phyloP scores from a whole-genome alignment of 2,329 filamentous ascomycete genomes.

The Xylariaceae sp. region DNA sequence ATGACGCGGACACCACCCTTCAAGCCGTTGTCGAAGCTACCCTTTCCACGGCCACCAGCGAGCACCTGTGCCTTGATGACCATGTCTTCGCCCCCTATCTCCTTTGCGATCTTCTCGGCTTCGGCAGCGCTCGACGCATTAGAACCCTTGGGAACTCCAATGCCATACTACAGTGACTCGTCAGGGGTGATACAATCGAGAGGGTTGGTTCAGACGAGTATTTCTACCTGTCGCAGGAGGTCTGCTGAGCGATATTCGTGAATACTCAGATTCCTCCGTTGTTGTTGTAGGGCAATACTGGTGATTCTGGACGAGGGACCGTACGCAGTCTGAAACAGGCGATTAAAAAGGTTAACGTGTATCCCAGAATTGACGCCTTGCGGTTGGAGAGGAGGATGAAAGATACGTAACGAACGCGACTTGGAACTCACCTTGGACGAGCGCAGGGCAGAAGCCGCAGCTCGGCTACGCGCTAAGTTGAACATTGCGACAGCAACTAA shows the following conservation, averaged over 20 bases:
- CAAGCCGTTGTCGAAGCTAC: constrained; percentile 95
- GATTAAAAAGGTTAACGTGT: constrained; percentile 9
- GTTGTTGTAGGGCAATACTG: constrained; percentile 72
- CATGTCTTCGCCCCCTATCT: constrained; percentile 93
- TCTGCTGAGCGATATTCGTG: constrained; percentile 98
- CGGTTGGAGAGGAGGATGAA: not conserved
- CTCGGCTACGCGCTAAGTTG: constrained; percentile 82
- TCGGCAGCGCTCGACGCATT: constrained; percentile 84
- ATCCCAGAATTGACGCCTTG: not conserved
- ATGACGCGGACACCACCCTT: constrained; percentile 99
- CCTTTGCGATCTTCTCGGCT: constrained; percentile 89
- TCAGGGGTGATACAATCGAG: constrained; percentile 32
- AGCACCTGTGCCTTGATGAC: constrained; percentile 99
- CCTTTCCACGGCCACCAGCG: constrained; percentile 96
- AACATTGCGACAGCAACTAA: constrained; percentile 68
- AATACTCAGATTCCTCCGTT: constrained; percentile 89
- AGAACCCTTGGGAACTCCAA: constrained; percentile 88
- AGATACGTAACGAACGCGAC: not conserved
- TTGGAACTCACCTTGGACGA: constrained; percentile 71
- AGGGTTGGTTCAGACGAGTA: constrained; percentile 29
- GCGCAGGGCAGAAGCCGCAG: constrained; percentile 79
- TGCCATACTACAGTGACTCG: constrained; percentile 73
- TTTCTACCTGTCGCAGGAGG: constrained; percentile 74
- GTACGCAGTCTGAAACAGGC: constrained; percentile 43
- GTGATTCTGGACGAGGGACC: constrained; percentile 62